Conservation (phyloP, 306 rosid species). For the Quercus robur region DNA sequence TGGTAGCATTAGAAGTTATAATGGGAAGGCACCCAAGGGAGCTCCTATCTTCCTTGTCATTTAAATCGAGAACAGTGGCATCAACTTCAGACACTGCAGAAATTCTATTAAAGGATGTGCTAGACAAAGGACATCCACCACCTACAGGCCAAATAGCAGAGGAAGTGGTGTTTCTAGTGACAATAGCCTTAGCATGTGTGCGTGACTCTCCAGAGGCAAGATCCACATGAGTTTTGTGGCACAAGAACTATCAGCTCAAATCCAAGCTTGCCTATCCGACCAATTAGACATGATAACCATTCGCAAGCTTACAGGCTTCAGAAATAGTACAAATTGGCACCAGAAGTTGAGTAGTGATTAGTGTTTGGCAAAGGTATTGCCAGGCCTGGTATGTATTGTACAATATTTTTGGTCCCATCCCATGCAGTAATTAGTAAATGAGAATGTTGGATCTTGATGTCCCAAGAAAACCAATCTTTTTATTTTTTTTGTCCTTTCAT, state of each 20-base stretch:
- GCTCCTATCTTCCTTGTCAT: conserved; percentile 22
- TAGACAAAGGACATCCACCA: conserved; percentile 55
- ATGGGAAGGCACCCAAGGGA: conserved; percentile 76
- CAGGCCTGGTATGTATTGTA: not conserved
- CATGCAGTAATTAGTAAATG: not conserved
- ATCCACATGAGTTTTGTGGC: conserved; percentile 70
- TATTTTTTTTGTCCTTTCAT: too few species aligned
- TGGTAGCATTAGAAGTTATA: conserved; percentile 54
- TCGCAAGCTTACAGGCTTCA: conserved; percentile 24
- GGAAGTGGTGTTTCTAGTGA: conserved; percentile 39
- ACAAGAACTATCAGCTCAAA: conserved; percentile 44
- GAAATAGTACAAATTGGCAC: conserved; percentile 16
- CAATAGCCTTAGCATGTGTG: conserved; percentile 49
- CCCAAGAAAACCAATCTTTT: too few species aligned
- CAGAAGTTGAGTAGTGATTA: not conserved
- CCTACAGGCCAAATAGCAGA: conserved; percentile 40
- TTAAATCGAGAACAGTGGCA: conserved; percentile 7
- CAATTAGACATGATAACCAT: conserved; percentile 38
- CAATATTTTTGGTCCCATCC: not conserved
- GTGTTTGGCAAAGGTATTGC: not conserved
- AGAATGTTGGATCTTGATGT: not conserved
- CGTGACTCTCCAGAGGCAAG: conserved; percentile 43
- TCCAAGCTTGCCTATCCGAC: conserved; percentile 22
- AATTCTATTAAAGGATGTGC: conserved; percentile 44
- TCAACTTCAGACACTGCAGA: conserved; percentile 7